Base-by-base conservation (phyloP, 169 alveolate genomes). In the Cryptosporidium baileyi region DNA sequence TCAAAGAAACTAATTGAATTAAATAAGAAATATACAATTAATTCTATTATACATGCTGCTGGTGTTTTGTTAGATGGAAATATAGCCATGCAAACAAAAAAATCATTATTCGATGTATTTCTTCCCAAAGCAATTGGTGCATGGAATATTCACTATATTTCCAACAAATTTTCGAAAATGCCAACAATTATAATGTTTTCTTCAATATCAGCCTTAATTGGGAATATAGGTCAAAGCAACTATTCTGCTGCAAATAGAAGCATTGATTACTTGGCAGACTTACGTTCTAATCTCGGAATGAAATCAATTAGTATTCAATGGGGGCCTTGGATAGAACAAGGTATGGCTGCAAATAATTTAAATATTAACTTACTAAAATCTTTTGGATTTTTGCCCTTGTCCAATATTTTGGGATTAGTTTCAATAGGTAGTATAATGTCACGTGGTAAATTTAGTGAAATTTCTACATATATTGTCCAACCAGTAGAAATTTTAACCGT, bases 261-360 rank as follows among this genome's bases (percentile, higher is more conserved):
- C 59, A 80, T 90, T 3, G 94, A 91, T 44, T 88, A 90, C 17
- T 81, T 90, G 4, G 88, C 91, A 26, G 61, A 65, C 19, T 79
- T 81, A 63, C 89, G 95, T 44, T 79, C 89, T 67, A 61, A 61
- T 6, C 26, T 43, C 26, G 93, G 93, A 11, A 59, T 91, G 38
- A 60, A 89, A 17, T 89, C 91, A 15, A 89, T 80, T 63, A 82
- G 91, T 52, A 80, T 91, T 60, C 94, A 91, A 62, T 91, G 94
- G 94, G 94, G 94, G 1, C 93, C 93, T 38, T 91, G 94, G 94
- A 63, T 43, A 30, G 89, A 89, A 34, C 74, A 80, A 19, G 92
- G 92, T 24, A 89, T 89, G 92, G 92, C 92, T n/a, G 65, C 32
- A 81, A 47, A 49, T 47, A 38, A 54, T 36, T 0, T 74, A 32